Evolutionary conservation across 164 flowering plant species (phyloP).

Genomic region (Stephania cephalantha): DNA sequence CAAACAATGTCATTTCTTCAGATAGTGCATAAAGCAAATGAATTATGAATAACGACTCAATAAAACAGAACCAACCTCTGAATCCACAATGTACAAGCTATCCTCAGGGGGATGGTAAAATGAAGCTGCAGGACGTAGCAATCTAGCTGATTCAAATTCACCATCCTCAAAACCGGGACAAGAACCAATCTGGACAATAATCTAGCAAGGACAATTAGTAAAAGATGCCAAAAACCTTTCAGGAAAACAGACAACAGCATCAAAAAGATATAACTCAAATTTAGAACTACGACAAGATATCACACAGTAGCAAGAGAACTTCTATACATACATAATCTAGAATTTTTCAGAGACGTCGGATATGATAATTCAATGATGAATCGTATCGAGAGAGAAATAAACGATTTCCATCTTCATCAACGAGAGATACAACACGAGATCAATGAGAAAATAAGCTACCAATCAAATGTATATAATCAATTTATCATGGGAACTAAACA

Average conservation of each 20-base stretch:
- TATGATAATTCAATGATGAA: constrained; percentile 81
- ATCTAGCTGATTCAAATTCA: constrained; percentile 72
- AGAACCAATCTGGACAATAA: constrained; percentile 81
- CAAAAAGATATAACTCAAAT: not conserved
- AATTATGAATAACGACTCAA: not conserved
- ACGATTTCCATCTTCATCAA: constrained; percentile 57
- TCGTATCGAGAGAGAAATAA: constrained; percentile 81
- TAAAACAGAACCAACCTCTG: constrained; percentile 58
- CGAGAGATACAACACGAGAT: constrained; percentile 68
- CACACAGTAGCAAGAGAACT: not conserved
- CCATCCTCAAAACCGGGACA: constrained; percentile 98
- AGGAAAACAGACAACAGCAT: not conserved
- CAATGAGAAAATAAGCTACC: constrained; percentile 1
- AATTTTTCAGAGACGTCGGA: constrained; percentile 44
- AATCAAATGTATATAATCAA: not conserved
- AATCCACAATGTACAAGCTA: constrained; percentile 80
- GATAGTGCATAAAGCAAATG: not conserved
- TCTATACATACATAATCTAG: constrained; percentile 68
- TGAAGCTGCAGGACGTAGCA: constrained; percentile 79
- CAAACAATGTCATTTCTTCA: not conserved
- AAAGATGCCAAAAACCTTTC: not conserved
- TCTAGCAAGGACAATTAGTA: not conserved
- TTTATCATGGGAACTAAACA: not conserved
- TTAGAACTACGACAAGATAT: not conserved
- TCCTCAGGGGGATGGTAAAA: constrained; percentile 51